Base-by-base conservation (phyloP, 305 asterid genomes). In the Plantago rigida region DNA sequence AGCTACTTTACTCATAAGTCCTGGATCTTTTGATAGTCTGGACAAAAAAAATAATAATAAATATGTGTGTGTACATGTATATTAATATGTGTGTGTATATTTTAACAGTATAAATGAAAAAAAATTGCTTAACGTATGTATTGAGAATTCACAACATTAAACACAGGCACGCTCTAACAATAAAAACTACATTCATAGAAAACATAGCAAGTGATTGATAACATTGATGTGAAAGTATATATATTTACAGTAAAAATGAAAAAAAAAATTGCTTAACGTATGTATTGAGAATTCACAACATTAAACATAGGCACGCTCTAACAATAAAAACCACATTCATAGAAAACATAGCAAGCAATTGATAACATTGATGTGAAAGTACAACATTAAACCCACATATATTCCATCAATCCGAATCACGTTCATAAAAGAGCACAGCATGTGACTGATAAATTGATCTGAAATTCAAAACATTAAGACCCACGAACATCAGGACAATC, bases 1-100 rank as follows among this genome's bases (percentile, higher is more conserved):
- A 68, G 89, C 93, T 51, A 92, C 91, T 65, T 78, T 84, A 65
- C 52, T 64, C 54, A 90, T 80, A 73, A 81, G 86, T 61, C 68
- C 69, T 59, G 89, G 51, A 75, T 92, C 91, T 67, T 71, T 69
- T 68, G 82, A 77, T 51, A 82, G 57, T 77, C 99, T 92, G 86
- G 62, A 79, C 13, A 70, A 47, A 64, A 42, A 14, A 59, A 49
- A 66, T 64, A 17, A 17, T 17, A 17, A 17, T 17, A 17, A 17
- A 17, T 17, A 17, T 17, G 19, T 17, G 19, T 17, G 19, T 17
- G 19, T 17, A 17, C 0, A 17, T 17, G 19, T 17, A 17, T 17
- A 17, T 17, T 17, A 17, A 17, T 17, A 17, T 17, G 19, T 17
- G 19, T 17, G 19, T 17, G 19, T n/a, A n/a, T n/a, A n/a, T n/a